A percentile compares a stretch with the other conserved stretches of the same genome.
Conservation (phyloP, 139 green algal genomes). For the Chlorella sorokiniana region DNA sequence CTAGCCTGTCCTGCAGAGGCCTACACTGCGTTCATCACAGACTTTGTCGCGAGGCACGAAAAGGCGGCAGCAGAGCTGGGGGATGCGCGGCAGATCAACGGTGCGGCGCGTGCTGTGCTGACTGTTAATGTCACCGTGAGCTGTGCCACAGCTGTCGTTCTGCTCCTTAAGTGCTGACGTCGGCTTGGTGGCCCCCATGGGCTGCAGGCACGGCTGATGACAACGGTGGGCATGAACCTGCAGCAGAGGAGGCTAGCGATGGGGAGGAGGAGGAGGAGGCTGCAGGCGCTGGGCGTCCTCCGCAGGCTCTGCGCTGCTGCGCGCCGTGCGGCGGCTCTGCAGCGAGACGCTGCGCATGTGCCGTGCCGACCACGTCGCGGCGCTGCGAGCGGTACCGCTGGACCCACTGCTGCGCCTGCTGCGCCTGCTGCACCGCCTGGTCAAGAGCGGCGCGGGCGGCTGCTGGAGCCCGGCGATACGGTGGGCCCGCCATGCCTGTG, state of each 20-base stretch:
- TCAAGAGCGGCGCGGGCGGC: background rate
- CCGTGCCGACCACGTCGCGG: background rate
- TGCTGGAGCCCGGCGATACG: conserved; percentile 17
- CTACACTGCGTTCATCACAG: background rate
- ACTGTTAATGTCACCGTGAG: background rate
- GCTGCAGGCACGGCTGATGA: background rate
- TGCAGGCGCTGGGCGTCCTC: background rate
- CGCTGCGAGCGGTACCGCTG: conserved; percentile 11
- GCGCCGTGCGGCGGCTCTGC: conserved; percentile 11
- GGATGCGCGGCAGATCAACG: background rate
- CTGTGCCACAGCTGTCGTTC: background rate
- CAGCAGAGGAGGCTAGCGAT: background rate
- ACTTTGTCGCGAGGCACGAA: conserved; percentile 17
- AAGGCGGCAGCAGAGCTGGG: background rate
- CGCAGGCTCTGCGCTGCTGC: conserved; percentile 6
- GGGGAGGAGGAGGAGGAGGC: conserved; percentile 15
- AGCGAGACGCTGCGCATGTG: conserved; percentile 29
- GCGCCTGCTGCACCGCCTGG: conserved; percentile 18
- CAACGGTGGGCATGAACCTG: background rate
- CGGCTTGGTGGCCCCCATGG: background rate
- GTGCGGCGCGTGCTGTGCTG: background rate
- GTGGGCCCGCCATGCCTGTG: background rate
- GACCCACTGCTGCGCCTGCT: conserved; percentile 35
- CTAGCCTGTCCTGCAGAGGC: background rate
- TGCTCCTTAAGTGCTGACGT: background rate